Evolutionary conservation across 2,329 filamentous ascomycete genomes (phyloP).

Genomic region (Lithohypha guttulata): DNA sequence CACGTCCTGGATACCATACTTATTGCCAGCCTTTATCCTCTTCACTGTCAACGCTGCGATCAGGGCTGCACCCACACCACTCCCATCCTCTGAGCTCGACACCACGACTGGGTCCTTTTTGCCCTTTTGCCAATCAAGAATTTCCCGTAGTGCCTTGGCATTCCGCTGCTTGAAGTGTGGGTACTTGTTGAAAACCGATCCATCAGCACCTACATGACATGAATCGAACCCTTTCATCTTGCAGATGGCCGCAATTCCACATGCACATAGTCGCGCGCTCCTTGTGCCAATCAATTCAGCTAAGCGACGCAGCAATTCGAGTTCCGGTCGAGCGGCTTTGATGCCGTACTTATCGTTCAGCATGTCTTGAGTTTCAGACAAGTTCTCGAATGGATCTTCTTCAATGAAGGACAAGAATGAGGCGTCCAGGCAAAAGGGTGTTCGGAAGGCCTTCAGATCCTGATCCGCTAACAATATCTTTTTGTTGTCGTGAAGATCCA

Average conservation of each 20-base stretch:
- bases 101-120: slow-evolving; percentile 82
- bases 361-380: slow-evolving; percentile 75
- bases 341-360: slow-evolving; percentile 69
- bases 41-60: slow-evolving; percentile 67
- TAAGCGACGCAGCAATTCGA: slow-evolving; percentile 78
- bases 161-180: slow-evolving; percentile 93
- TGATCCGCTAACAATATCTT: slow-evolving; percentile 73
- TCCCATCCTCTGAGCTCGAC: slow-evolving; percentile 84
- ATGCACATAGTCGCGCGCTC: slow-evolving; percentile 82
- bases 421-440: slow-evolving; percentile 80
- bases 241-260: slow-evolving; percentile 90
- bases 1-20: slow-evolving; percentile 46
- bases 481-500: slow-evolving; percentile 74
- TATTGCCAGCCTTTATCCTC: slow-evolving; percentile 49
- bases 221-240: slow-evolving; percentile 84
- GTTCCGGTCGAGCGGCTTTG: slow-evolving; percentile 60
- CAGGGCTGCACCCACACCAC: slow-evolving; percentile 89
- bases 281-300: slow-evolving; percentile 92
- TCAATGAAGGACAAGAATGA: slow-evolving; percentile 91
- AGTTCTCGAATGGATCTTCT: slow-evolving; percentile 91
- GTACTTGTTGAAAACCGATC: slow-evolving; percentile 98
- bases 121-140: slow-evolving; percentile 76
- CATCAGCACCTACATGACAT: slow-evolving; percentile 93
- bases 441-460: slow-evolving; percentile 68
- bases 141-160: slow-evolving; percentile 80